A percentile compares a stretch with the other conserved stretches of the same genome.
These are phyloP conservation scores for Theileria orientalis DNA, from an alignment of 169 alveolate species.

Conservation along the genomic window DNA sequence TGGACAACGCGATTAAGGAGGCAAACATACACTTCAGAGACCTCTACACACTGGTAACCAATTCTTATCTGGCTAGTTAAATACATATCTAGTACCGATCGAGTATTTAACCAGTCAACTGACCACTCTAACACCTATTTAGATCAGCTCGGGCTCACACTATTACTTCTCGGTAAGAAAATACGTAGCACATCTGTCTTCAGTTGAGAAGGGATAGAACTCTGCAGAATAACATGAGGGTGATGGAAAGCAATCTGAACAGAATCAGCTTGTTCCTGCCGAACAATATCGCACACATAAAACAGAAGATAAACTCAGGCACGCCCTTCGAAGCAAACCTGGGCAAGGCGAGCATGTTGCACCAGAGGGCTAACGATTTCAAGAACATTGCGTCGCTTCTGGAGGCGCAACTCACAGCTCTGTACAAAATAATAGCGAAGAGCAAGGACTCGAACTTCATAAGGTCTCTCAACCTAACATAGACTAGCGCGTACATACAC, in stretches of 20 bases:
- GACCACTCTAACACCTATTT: not conserved
- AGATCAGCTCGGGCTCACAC: constrained; percentile 65
- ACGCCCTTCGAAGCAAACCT: constrained; percentile 1
- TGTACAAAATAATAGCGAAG: constrained; percentile 14
- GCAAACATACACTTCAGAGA: constrained; percentile 50
- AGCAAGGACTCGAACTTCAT: constrained; percentile 23
- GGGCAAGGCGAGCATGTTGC: constrained; percentile 5
- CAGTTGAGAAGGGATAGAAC: constrained; percentile 6
- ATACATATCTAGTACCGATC: too few species aligned
- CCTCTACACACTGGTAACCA: constrained; percentile 57
- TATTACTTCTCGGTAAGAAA: constrained; percentile 29
- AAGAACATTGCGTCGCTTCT: constrained; percentile 27
- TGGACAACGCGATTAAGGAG: constrained; percentile 32
- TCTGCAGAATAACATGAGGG: not conserved
- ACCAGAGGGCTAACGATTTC: constrained; percentile 26
- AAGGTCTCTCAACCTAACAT: constrained; percentile 23
- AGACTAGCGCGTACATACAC: not conserved
- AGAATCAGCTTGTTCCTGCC: constrained; percentile 13
- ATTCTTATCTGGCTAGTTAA: too few species aligned
- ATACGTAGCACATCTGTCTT: not conserved
- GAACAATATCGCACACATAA: constrained; percentile 10
- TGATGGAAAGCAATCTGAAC: not conserved
- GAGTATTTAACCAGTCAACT: too few species aligned
- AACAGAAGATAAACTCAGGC: not conserved
- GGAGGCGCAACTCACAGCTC: constrained; percentile 43